Conservation (phyloP, 805 yeast species). For the Candida suzukii region DNA sequence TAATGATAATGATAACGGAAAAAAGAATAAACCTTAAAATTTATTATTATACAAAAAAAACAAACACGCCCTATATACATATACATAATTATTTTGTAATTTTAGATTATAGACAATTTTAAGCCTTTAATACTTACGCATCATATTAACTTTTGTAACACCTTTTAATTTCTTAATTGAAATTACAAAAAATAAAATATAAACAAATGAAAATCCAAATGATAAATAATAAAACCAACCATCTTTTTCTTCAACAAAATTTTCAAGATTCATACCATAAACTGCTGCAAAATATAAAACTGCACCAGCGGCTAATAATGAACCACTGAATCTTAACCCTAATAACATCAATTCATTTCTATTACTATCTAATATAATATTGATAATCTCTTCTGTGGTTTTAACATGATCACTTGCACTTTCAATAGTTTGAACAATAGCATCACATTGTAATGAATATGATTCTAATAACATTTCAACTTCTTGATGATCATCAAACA, state of each 20-base stretch:
- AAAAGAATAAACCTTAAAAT: background rate
- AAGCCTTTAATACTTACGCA: conserved; percentile 8
- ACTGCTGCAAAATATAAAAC: conserved; percentile 77
- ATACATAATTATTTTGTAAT: too few relatives aligned
- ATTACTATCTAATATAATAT: conserved; percentile 87
- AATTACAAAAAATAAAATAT: conserved; percentile 40
- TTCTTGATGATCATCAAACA: conserved; percentile 68
- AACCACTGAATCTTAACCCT: conserved; percentile 77
- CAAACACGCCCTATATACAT: too few relatives aligned
- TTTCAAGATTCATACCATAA: conserved; percentile 94
- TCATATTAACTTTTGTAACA: conserved; percentile 55
- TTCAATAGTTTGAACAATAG: conserved; percentile 85
- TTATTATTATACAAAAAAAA: too few relatives aligned
- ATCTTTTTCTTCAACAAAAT: conserved; percentile 78
- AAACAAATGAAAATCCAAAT: conserved; percentile 31
- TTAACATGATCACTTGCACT: conserved; percentile 73
- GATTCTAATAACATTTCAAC: conserved; percentile 87
- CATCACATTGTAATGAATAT: conserved; percentile 86
- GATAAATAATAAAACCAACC: conserved; percentile 58
- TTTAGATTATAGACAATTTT: too few relatives aligned
- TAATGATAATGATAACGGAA: background rate
- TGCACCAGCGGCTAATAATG: conserved; percentile 74
- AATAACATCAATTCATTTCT: conserved; percentile 88
- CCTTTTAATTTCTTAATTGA: conserved; percentile 53
- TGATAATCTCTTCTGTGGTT: conserved; percentile 92